Percentiles rank a stretch among this genome's conserved stretches.
Conservation (phyloP, 768 basidiomycete genomes). For the Leccinum fibrillosum region DNA sequence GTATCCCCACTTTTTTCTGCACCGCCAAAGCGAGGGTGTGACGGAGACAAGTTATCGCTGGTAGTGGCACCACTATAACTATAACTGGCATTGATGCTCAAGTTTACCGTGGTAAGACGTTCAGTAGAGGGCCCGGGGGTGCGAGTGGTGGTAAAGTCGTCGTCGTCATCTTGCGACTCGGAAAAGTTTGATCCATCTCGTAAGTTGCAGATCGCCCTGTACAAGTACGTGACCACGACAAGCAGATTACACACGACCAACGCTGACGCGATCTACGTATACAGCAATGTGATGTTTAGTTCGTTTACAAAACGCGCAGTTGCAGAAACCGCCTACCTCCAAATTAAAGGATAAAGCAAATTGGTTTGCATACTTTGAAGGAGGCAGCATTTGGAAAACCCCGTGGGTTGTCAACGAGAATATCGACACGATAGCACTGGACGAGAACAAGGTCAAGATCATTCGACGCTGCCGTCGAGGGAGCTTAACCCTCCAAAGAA, state of each 20-base stretch:
- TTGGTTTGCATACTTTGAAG: not conserved
- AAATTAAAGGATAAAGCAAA: not conserved
- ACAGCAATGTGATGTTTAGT: not conserved
- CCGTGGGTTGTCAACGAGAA: not conserved
- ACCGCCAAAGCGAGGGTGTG: not conserved
- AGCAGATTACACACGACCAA: constrained; percentile 15
- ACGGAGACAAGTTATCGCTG: not conserved
- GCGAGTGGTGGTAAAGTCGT: constrained; percentile 14
- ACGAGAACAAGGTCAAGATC: constrained; percentile 15
- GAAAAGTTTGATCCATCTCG: not conserved
- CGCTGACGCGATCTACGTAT: not conserved
- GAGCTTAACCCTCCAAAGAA: constrained; percentile 17
- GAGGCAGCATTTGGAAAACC: not conserved
- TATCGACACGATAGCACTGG: constrained; percentile 5
- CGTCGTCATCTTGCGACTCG: not conserved
- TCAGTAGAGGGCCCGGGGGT: no score
- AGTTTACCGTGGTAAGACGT: constrained; percentile 8
- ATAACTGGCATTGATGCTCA: not conserved
- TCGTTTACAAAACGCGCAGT: no score
- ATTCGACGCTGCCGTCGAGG: constrained; percentile 13
- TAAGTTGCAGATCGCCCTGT: constrained; percentile 1
- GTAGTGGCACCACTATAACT: not conserved
- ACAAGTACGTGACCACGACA: constrained; percentile 13
- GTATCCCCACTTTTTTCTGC: not conserved
- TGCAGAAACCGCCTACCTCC: not conserved